Evolutionary conservation across 108 stramenopile genomes (phyloP).

Genomic region (Mediolabrus comicus): DNA sequence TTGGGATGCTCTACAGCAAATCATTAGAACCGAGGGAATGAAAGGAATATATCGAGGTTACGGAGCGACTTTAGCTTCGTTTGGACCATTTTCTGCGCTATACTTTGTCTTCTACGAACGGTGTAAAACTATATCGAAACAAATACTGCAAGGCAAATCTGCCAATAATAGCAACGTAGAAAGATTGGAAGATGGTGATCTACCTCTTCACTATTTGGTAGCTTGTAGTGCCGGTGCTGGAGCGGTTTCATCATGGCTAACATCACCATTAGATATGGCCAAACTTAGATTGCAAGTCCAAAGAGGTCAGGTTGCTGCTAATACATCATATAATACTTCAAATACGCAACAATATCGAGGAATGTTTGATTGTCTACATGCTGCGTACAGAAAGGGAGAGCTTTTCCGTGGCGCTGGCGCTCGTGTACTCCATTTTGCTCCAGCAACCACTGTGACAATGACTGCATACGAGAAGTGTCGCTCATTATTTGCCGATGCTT

Average conservation of each 20-base stretch:
- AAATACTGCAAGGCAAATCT: constrained; percentile 8
- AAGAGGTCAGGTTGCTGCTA: constrained; percentile 43
- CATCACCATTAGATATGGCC: constrained; percentile 96
- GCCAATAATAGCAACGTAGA: background rate
- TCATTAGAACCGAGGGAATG: constrained; percentile 78
- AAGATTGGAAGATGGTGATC: constrained; percentile 27
- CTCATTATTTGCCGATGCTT: constrained; percentile 39
- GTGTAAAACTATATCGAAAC: constrained; percentile 56
- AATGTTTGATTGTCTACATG: constrained; percentile 73
- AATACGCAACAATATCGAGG: constrained; percentile 44
- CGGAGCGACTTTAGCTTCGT: constrained; percentile 90
- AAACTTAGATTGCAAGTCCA: constrained; percentile 95
- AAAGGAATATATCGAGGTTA: constrained; percentile 93
- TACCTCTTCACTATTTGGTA: constrained; percentile 68
- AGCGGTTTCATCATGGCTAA: constrained; percentile 90
- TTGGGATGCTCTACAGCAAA: constrained; percentile 77
- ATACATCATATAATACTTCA: background rate
- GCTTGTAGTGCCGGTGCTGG: constrained; percentile 86
- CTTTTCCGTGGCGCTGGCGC: constrained; percentile 94
- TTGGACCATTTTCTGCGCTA: constrained; percentile 95
- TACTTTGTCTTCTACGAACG: constrained; percentile 96
- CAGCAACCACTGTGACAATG: constrained; percentile 95
- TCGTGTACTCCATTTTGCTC: constrained; percentile 90
- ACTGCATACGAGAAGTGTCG: constrained; percentile 84
- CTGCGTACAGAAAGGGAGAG: constrained; percentile 63